Evolutionary conservation across 208 protist genomes (phyloP).

Genomic region (Leishmania major): DNA sequence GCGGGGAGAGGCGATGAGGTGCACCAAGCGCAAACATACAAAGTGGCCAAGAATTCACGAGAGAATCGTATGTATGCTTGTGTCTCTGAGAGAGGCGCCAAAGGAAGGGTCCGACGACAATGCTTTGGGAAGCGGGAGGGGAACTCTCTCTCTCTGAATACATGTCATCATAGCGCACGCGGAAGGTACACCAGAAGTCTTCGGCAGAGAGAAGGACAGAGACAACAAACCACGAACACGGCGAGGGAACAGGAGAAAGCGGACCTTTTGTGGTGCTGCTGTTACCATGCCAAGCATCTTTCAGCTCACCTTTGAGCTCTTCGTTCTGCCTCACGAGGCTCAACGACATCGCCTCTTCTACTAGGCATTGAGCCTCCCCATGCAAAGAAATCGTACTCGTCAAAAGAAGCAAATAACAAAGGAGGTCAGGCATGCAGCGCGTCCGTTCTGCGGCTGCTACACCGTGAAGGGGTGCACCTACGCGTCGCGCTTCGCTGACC

Average conservation of each 20-base stretch:
- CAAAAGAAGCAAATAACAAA: neutral
- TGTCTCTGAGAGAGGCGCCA: neutral
- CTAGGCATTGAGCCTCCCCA: neutral
- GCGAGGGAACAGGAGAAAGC: neutral
- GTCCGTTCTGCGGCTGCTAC: neutral
- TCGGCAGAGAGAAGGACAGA: neutral
- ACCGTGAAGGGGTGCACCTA: neutral
- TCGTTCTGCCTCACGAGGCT: neutral
- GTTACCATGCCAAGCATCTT: neutral
- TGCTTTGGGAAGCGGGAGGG: neutral
- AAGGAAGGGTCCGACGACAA: neutral
- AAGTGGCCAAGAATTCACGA: neutral
- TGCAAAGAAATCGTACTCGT: neutral
- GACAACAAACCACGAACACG: neutral
- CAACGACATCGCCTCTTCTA: neutral
- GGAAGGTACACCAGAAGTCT: neutral
- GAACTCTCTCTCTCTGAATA: neutral
- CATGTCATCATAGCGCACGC: neutral
- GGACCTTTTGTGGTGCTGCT: neutral
- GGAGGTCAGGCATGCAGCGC: neutral
- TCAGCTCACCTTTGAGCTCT: neutral
- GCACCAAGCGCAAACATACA: neutral
- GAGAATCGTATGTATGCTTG: neutral
- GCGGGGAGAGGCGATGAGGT: neutral
- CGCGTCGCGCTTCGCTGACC: neutral